Evolutionary conservation across 2,329 filamentous ascomycete genomes (phyloP).

Genomic region (Paramyrothecium sp.): DNA sequence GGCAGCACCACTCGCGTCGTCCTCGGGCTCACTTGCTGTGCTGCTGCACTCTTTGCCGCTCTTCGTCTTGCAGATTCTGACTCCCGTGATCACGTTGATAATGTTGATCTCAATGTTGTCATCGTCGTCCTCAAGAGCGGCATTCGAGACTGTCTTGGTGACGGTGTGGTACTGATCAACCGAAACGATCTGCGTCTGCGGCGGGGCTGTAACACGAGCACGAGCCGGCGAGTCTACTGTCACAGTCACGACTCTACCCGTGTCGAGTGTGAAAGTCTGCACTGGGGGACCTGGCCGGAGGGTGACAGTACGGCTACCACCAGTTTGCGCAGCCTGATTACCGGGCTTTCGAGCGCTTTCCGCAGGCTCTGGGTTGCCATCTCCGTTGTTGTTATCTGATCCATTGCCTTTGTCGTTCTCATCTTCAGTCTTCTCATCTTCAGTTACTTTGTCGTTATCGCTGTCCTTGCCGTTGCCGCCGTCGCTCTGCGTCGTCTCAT

Average conservation of each 20-base stretch:
- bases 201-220: constrained; percentile 20
- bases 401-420: background rate
- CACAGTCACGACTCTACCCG: no score
- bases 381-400: background rate
- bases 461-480: background rate
- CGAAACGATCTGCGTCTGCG: constrained; percentile 10
- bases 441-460: background rate
- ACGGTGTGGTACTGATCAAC: constrained; percentile 17
- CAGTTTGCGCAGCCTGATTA: no score
- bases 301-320: no score
- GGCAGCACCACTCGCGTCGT: no score
- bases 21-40: background rate
- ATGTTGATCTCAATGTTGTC: constrained; percentile 29
- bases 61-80: constrained; percentile 23
- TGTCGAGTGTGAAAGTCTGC: no score
- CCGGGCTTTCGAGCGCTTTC: background rate
- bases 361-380: constrained; percentile 1
- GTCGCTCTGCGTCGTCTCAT: no score
- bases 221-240: constrained; percentile 6
- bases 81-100: constrained; percentile 27
- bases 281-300: no score
- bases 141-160: constrained; percentile 15
- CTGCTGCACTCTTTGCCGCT: constrained; percentile 23
- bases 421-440: background rate
- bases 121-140: constrained; percentile 12